Base-by-base conservation (phyloP, 345 rosid genomes). In the Kernera saxatilis region DNA sequence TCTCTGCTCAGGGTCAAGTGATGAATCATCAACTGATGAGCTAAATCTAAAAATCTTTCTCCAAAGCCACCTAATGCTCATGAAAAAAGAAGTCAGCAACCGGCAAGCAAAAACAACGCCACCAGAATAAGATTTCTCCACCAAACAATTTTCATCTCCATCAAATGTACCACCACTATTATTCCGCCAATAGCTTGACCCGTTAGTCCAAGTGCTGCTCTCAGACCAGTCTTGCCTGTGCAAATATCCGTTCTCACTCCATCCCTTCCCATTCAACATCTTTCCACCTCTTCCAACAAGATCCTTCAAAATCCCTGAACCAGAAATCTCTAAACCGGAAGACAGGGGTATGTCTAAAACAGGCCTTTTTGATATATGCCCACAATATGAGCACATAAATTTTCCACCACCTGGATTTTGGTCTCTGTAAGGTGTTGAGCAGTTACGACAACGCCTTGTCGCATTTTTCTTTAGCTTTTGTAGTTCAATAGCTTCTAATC, bases 351-450 rank as follows among this genome's bases (percentile, higher is more conserved):
- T 75, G 76, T 91, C 97, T 69, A 91, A 72, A 49, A 91, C 96
- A 14, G 97, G 97, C 72, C 97, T 77, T 81, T 88, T 91, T 0
- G 97, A 91, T 66, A 88, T 76, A 82, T 89, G 97, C 32, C 97
- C 97, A 78, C 97, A 91, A 73, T 86, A 88, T 0, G 91, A 82
- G 70, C 97, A 91, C 97, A 91, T 88, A 86, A 88, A 91, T 58
- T 76, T 81, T 17, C 97, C 96, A 37, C 91, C 96, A 55, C 96
- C 86, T 0, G 97, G 97, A 70, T 91, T 88, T 82, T 91, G 97
- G 80, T 88, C 97, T 74, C 78, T 86, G 70, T 91, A 91, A 0
- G 96, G 86, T 39, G 91, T 84, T 81, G 77, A 80, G 67, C 97
- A 88, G 74, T 91, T 91, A 53, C 97, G 82, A 74, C 97, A 91